phyloP scores from a whole-genome alignment of 345 rosid species.

The Raphanus sativus region DNA sequence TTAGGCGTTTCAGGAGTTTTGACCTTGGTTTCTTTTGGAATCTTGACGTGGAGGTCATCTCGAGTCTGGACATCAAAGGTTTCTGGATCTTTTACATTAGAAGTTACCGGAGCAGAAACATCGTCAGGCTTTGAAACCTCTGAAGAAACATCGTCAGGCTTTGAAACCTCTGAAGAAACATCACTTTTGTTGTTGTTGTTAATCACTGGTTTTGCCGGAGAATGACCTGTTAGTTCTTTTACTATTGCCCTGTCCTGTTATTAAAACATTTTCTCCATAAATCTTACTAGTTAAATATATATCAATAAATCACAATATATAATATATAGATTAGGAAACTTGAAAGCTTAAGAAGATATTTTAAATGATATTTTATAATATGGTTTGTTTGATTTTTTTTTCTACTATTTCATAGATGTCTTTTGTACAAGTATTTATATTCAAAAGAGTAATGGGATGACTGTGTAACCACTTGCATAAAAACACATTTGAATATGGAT shows the following conservation, averaged over 20 bases:
- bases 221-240: conserved; percentile 4
- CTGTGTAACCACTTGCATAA: background rate
- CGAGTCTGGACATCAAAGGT: conserved; percentile 20
- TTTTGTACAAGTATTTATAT: background rate
- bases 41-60: conserved; percentile 25
- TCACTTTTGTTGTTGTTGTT: background rate
- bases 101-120: background rate
- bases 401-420: background rate
- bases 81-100: conserved; percentile 10
- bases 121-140: conserved; percentile 25
- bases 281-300: background rate
- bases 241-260: conserved; percentile 6
- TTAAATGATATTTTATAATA: too few relatives aligned
- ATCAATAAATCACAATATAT: too few relatives aligned
- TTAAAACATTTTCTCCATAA: conserved; percentile 8
- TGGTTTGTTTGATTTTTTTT: background rate
- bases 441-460: background rate
- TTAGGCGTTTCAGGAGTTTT: conserved; percentile 33
- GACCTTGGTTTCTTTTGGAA: conserved; percentile 12
- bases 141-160: conserved; percentile 14
- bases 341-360: background rate
- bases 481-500: background rate
- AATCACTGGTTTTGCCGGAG: conserved; percentile 14
- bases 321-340: background rate
- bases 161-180: conserved; percentile 19